A percentile compares a stretch with the other conserved stretches of the same genome.
phyloP scores from a whole-genome alignment of 148 eudicot species.

The Limonium bicolor region DNA sequence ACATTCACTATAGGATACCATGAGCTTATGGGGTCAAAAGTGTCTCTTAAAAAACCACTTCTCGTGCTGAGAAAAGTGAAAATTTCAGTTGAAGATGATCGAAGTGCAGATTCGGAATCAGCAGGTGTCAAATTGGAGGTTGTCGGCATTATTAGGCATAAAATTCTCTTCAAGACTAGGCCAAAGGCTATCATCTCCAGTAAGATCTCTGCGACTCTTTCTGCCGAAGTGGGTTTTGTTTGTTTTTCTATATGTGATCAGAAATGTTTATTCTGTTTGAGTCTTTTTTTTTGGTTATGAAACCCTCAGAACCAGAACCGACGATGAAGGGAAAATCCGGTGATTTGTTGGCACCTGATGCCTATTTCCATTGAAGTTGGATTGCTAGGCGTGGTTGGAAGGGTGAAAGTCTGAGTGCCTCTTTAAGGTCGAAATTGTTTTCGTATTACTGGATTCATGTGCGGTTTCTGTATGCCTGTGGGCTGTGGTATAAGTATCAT shows the following conservation, averaged over 20 bases:
- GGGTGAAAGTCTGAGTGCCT: no score
- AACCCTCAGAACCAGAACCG: constrained; percentile 28
- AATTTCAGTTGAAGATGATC: constrained; percentile 11
- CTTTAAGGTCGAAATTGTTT: no score
- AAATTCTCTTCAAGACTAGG: constrained; percentile 80
- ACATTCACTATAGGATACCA: constrained; percentile 87
- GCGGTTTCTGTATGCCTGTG: no score
- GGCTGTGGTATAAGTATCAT: no score
- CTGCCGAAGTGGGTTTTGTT: background rate
- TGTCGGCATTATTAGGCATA: constrained; percentile 65
- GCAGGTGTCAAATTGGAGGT: constrained; percentile 54
- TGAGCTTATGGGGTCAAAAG: constrained; percentile 71
- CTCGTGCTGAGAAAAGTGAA: constrained; percentile 65
- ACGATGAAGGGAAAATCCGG: constrained; percentile 18
- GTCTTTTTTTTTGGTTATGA: background rate
- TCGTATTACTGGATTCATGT: no score
- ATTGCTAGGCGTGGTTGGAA: no score
- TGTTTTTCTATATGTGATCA: background rate
- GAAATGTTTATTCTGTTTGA: background rate
- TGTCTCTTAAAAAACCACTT: constrained; percentile 75
- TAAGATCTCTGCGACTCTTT: constrained; percentile 13
- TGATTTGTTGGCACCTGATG: no score
- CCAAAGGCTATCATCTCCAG: constrained; percentile 77
- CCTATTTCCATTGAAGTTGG: no score
- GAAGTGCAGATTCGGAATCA: constrained; percentile 7